A percentile compares a stretch with the other conserved stretches of the same genome.
These are phyloP conservation scores for Puccinia hordei DNA, from an alignment of 1,284 basidiomycete species.

Conservation along the genomic window DNA sequence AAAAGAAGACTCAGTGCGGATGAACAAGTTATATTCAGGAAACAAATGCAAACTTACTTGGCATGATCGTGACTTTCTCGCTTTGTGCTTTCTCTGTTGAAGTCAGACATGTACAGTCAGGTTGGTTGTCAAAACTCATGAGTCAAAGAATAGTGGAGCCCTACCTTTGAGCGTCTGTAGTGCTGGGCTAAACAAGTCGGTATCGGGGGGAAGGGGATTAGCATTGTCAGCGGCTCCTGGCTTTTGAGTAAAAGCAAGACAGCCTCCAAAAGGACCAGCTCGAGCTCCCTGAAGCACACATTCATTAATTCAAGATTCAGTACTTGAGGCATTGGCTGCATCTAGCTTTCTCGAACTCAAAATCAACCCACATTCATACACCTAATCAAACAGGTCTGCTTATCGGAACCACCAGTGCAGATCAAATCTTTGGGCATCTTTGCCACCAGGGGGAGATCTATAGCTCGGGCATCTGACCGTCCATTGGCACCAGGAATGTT, in stretches of 20 bases:
- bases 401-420: slow-evolving; percentile 48
- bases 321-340: neutral
- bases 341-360: too few relatives aligned
- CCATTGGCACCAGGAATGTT: slow-evolving; percentile 44
- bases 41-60: slow-evolving; percentile 28
- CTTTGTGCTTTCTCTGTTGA: slow-evolving; percentile 42
- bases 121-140: neutral
- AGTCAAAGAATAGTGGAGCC: neutral
- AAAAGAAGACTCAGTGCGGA: neutral
- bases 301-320: neutral
- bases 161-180: slow-evolving; percentile 7
- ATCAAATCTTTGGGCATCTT: slow-evolving; percentile 35
- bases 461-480: slow-evolving; percentile 28
- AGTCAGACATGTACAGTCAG: neutral
- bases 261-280: slow-evolving; percentile 49
- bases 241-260: slow-evolving; percentile 49
- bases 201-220: slow-evolving; percentile 30
- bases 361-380: slow-evolving; percentile 42
- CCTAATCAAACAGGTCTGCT: slow-evolving; percentile 39
- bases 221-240: neutral
- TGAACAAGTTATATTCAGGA: neutral
- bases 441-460: slow-evolving; percentile 40
- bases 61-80: slow-evolving; percentile 34
- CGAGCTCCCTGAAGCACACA: slow-evolving; percentile 25
- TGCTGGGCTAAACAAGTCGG: slow-evolving; percentile 24